Conservation (phyloP, 2,329 filamentous ascomycete genomes). For the Dactylonectria estremocensis region DNA sequence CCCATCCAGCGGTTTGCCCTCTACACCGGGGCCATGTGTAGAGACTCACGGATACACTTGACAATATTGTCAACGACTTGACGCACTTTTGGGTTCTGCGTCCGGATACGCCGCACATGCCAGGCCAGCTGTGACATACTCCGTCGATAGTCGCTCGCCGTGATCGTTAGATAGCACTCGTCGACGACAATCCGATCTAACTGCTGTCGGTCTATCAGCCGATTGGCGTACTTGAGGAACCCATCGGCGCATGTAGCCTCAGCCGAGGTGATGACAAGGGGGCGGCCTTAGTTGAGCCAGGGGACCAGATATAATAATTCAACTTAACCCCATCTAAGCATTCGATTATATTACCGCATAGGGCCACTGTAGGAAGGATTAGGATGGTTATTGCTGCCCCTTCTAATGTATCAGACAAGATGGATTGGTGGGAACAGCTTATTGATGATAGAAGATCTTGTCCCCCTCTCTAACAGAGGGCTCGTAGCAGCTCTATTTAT, state of each 20-base stretch:
- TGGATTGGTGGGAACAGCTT: too few species aligned
- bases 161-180: conserved; percentile 16
- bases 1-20: too few species aligned
- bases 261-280: conserved; percentile 13
- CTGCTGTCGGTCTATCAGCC: conserved; percentile 1
- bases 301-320: conserved; percentile 5
- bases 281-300: conserved; percentile 3
- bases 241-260: background rate
- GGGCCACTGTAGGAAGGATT: conserved; percentile 9
- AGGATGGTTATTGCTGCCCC: conserved; percentile 11
- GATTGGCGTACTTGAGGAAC: conserved; percentile 8
- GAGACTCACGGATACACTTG: too few species aligned
- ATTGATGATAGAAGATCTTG: too few species aligned
- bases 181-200: conserved; percentile 14
- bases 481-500: too few species aligned
- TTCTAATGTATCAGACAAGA: too few species aligned
- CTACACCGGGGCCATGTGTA: too few species aligned
- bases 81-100: background rate
- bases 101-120: too few species aligned
- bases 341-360: conserved; percentile 9
- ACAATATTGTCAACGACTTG: too few species aligned
- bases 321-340: background rate
- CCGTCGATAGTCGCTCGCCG: conserved; percentile 11
- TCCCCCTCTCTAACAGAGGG: too few species aligned
- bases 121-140: conserved; percentile 11